Evolutionary conservation across 768 basidiomycete species (phyloP), one percentile per base, ranked within the genome.

Genomic region (Russula sp.): DNA sequence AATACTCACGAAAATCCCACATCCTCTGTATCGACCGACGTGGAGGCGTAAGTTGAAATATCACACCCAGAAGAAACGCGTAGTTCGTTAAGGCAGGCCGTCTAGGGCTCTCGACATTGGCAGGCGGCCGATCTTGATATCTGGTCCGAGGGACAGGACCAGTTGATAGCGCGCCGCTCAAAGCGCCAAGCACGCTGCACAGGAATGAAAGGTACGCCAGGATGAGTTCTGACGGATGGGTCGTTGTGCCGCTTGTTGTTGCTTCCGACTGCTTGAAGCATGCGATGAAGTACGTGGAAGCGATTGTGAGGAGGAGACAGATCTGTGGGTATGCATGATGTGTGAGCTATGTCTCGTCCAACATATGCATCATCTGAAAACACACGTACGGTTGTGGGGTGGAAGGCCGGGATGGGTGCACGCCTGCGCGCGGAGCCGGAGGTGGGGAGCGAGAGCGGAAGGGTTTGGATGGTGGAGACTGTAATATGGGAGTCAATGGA

Each of bases 151-250:
- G 3, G 24, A 32, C 20, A 18, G 40, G 32, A 40, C 13, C 5
- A 32, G 42, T 22, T 10, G 14, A 20, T 7, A 44, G 32, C 8
- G 55, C 49, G 26, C 40, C 6, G 34, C 40, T 57, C 40, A 65
- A 51, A 57, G 55, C 40, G 48, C 55, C 55, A 32, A 65, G 53
- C 59, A 65, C 14, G 64, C 59, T 40, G 60, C 57, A 57, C 64
- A 65, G 10, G 64, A 61, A 30, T 8, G 64, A 52, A 49, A 49
- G 48, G 49, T 52, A 50, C 10, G 42, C 13, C 49, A 65, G 9
- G 55, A 61, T 26, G 59, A 28, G 40, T 30, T 36, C 26, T 26
- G 59, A 18, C 59, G 49, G 13, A 42, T 56, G 30, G 58, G 30
- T 11, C 54, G 48, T 3, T 49, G 64, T 28, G 32, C 34, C 14